phyloP scores from a whole-genome alignment of 306 rosid genomes.

The Rubus parviflorus region DNA sequence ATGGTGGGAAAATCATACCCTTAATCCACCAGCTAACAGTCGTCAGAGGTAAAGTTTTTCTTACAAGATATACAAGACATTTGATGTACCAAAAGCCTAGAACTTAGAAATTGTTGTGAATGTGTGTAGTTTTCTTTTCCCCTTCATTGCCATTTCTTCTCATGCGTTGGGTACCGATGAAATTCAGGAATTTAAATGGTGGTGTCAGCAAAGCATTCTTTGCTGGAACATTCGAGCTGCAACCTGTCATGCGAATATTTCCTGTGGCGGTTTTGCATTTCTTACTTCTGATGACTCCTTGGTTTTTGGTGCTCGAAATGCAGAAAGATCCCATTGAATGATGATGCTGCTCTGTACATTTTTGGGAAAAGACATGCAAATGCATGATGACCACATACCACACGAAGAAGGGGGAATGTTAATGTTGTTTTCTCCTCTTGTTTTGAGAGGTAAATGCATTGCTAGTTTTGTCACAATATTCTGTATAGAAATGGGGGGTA shows the following conservation, averaged over 20 bases:
- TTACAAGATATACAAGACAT: background rate
- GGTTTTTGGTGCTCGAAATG: background rate
- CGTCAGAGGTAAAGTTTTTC: slow-evolving; percentile 16
- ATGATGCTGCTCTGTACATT: slow-evolving; percentile 27
- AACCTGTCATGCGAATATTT: background rate
- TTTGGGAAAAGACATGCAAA: slow-evolving; percentile 16
- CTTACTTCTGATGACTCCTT: too few species aligned
- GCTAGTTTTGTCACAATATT: slow-evolving; percentile 26
- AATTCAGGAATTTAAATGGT: slow-evolving; percentile 30
- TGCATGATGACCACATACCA: slow-evolving; percentile 18
- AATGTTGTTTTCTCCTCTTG: slow-evolving; percentile 3
- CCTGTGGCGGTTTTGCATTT: too few species aligned
- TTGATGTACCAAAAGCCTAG: background rate
- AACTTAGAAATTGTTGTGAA: background rate
- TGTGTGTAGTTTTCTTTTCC: background rate
- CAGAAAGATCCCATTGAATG: slow-evolving; percentile 22
- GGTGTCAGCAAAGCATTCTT: slow-evolving; percentile 8
- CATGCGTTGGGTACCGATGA: slow-evolving; percentile 7
- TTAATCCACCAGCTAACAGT: slow-evolving; percentile 26
- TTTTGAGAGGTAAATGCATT: too few species aligned
- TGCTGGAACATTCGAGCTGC: slow-evolving; percentile 1
- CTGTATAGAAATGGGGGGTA: slow-evolving; percentile 43
- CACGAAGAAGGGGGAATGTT: background rate
- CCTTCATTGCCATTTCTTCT: background rate
- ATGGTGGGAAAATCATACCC: slow-evolving; percentile 32